Conservation (phyloP, 1,284 basidiomycete species). For the Thelephora terrestris region DNA sequence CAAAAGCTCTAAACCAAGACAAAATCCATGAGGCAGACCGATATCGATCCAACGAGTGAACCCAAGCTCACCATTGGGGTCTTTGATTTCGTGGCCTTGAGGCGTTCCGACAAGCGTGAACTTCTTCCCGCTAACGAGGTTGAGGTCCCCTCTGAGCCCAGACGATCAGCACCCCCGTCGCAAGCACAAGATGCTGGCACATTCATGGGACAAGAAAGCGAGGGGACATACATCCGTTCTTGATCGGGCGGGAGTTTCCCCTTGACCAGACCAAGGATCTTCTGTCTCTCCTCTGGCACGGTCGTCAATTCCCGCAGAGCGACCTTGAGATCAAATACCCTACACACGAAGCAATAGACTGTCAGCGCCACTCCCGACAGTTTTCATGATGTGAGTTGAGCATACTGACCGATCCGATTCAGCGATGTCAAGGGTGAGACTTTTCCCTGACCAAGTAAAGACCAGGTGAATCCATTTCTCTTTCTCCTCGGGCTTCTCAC, state of each 20-base stretch:
- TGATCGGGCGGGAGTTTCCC: slow-evolving; percentile 77
- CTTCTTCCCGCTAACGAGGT: slow-evolving; percentile 51
- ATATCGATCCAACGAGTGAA: neutral
- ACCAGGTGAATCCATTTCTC: slow-evolving; percentile 46
- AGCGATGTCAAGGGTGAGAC: slow-evolving; percentile 48
- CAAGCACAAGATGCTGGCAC: neutral
- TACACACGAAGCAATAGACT: slow-evolving; percentile 17
- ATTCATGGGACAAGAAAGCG: neutral
- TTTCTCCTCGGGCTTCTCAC: slow-evolving; percentile 6
- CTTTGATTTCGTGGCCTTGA: slow-evolving; percentile 74
- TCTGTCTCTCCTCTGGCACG: slow-evolving; percentile 81
- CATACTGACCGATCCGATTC: slow-evolving; percentile 54
- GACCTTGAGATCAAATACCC: slow-evolving; percentile 61
- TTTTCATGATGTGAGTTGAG: neutral
- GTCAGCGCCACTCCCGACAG: neutral
- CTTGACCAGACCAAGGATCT: slow-evolving; percentile 80
- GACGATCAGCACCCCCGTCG: neutral
- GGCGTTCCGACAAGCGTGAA: slow-evolving; percentile 79
- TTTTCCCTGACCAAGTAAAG: slow-evolving; percentile 57
- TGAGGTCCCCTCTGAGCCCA: slow-evolving; percentile 43
- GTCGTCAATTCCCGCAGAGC: slow-evolving; percentile 61
- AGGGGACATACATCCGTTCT: slow-evolving; percentile 43
- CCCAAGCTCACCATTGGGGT: slow-evolving; percentile 39
- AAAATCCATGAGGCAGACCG: slow-evolving; percentile 4
- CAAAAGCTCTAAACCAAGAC: slow-evolving; percentile 39